Conservation (phyloP, 2,329 filamentous ascomycete species). For the Colletotrichum eremochloae region DNA sequence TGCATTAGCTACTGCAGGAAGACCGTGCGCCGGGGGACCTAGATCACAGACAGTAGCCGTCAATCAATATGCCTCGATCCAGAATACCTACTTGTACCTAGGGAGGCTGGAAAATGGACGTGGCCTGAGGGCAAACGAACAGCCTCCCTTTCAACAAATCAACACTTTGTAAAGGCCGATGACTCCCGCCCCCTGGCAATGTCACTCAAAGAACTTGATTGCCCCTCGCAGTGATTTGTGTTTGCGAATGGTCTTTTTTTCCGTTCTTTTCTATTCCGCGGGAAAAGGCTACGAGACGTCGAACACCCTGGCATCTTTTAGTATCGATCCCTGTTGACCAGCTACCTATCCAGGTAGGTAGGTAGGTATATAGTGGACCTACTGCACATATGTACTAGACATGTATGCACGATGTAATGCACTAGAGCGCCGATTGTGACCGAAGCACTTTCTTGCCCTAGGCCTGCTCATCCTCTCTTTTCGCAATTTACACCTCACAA, state of each 20-base stretch:
- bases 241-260: neutral
- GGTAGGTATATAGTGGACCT: neutral
- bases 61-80: constrained; percentile 32
- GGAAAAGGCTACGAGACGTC: neutral
- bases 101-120: constrained; percentile 28
- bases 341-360: neutral
- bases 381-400: no score
- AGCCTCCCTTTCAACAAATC: constrained; percentile 11
- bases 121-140: neutral
- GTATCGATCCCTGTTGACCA: neutral
- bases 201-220: neutral
- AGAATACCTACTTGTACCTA: neutral
- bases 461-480: constrained; percentile 19
- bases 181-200: neutral
- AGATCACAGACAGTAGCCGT: constrained; percentile 13
- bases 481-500: constrained; percentile 15
- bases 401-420: no score
- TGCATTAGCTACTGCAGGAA: constrained; percentile 32
- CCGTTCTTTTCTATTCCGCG: neutral
- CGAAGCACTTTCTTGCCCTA: constrained; percentile 21
- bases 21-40: constrained; percentile 28
- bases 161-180: neutral
- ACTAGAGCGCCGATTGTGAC: constrained; percentile 5
- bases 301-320: constrained; percentile 7
- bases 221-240: neutral